Evolutionary conservation across 805 yeast species (phyloP).

Genomic region (Wickerhamiella brachini): DNA sequence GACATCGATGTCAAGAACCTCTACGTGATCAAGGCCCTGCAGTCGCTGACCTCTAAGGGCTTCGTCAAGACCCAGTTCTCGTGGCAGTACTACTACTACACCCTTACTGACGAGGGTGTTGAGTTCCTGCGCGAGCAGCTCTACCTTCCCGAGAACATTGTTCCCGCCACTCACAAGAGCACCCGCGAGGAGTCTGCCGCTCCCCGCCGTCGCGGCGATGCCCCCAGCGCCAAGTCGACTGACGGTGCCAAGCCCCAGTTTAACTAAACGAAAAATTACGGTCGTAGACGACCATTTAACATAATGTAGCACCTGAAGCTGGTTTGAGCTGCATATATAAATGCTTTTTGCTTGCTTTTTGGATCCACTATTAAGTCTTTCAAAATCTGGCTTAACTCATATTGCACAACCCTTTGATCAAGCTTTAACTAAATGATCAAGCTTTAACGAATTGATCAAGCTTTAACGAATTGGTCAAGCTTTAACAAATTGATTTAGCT

Average conservation of each 20-base stretch:
- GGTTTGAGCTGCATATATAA: neutral
- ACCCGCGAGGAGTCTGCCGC: conserved; percentile 52
- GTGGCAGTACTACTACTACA: conserved; percentile 99
- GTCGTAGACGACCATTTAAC: neutral
- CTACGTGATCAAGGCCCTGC: conserved; percentile 96
- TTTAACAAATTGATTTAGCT: too few species aligned
- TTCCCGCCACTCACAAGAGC: conserved; percentile 92
- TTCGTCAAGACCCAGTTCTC: conserved; percentile 99
- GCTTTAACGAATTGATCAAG: too few species aligned
- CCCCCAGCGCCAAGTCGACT: conserved; percentile 21
- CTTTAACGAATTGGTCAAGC: too few species aligned
- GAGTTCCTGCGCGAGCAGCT: conserved; percentile 96
- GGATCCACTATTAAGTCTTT: too few species aligned
- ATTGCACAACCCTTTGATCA: too few species aligned
- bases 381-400: too few species aligned
- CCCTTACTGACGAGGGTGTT: conserved; percentile 99
- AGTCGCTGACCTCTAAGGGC: conserved; percentile 97
- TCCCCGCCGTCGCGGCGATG: conserved; percentile 31
- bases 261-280: conserved; percentile 15
- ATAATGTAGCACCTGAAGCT: conserved; percentile 5
- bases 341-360: neutral
- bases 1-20: conserved; percentile 97
- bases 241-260: conserved; percentile 25
- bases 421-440: too few species aligned
- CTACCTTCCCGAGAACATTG: conserved; percentile 96